Base-by-base conservation (phyloP, 106 monocot genomes). In the Platanthera zijinensis region DNA sequence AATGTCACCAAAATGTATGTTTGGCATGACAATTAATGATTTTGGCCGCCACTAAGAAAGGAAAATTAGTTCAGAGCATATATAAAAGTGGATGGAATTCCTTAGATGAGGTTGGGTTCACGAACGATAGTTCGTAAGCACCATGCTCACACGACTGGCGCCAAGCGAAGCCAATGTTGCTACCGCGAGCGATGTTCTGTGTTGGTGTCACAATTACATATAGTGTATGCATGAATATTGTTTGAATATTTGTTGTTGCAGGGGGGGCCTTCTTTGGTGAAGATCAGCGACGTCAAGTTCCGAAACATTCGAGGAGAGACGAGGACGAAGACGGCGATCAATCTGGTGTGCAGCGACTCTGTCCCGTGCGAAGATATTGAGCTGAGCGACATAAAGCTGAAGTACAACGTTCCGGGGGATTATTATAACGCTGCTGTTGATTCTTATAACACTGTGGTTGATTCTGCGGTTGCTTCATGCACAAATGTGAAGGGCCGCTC, bases 221-320 rank as follows among this genome's bases (percentile, higher is more conserved):
- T n/a, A n/a, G n/a, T 39, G 11, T 2, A 39, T 11, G 12, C 39
- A 11, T 25, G 7, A 71, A 71, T 7, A n/a, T n/a, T n/a, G 5
- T 5, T 52, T 74, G 17, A 19, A 19, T 30, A 7, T 9, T 70
- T 52, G 30, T 83, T 32, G 28, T 83, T 32, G 28, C 72, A 80
- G 69, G 62, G 18, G 9, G 62, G 18, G 9, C 75, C 83, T 1
- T 87, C 86, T 15, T 17, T 14, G 12, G 86, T 87, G n/a, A 83
- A 83, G 71, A 81, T 83, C 21, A 83, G 82, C 52, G 68, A 75
- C 3, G 69, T 87, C 8, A 78, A 53, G 52, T 87, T 81, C 52
- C 54, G 45, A 10, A 71, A 81, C 39, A 83, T 87, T 3, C 47
- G 64, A 48, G 86, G 86, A 9, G 70, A 50, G 13, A 81, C 81